These are phyloP conservation scores for Aspergillus saccharolyticus DNA, from an alignment of 495 filamentous ascomycete species.

Conservation along the genomic window DNA sequence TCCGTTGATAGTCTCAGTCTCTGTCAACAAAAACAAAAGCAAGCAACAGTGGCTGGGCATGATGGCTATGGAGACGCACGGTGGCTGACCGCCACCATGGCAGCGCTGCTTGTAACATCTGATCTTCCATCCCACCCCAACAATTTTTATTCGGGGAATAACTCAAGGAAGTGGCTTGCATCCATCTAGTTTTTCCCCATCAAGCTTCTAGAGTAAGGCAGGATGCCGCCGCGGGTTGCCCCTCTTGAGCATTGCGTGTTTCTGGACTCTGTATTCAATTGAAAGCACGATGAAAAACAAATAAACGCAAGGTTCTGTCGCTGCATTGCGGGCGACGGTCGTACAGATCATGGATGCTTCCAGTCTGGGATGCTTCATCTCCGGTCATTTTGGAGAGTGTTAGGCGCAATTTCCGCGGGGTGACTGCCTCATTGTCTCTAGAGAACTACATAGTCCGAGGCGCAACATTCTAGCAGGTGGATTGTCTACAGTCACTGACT, in stretches of 20 bases:
- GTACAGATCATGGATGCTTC: not conserved
- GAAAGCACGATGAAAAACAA: not conserved
- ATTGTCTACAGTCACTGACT: not conserved
- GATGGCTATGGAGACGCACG: not conserved
- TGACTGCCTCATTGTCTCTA: not conserved
- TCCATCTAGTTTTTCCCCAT: not conserved
- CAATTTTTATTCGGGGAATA: not conserved
- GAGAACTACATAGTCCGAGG: not conserved
- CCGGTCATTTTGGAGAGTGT: not conserved
- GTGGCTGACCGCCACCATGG: constrained; percentile 18
- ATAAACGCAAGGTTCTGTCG: not conserved
- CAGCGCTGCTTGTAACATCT: constrained; percentile 2
- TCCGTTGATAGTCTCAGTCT: constrained; percentile 8
- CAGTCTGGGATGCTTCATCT: not conserved
- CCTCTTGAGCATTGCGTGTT: not conserved
- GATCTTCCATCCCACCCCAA: not conserved
- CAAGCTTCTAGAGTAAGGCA: not conserved
- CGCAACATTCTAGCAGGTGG: not conserved
- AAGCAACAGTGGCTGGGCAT: constrained; percentile 12
- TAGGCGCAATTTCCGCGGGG: not conserved
- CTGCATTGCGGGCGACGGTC: not conserved
- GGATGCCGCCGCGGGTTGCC: not conserved
- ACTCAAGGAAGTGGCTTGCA: constrained; percentile 5
- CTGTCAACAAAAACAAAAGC: constrained; percentile 1
- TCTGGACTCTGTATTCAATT: not conserved